A percentile compares a stretch with the other conserved stretches of the same genome.
Evolutionary conservation across 805 yeast genomes (phyloP).

Genomic region (Candida ipomoeae): DNA sequence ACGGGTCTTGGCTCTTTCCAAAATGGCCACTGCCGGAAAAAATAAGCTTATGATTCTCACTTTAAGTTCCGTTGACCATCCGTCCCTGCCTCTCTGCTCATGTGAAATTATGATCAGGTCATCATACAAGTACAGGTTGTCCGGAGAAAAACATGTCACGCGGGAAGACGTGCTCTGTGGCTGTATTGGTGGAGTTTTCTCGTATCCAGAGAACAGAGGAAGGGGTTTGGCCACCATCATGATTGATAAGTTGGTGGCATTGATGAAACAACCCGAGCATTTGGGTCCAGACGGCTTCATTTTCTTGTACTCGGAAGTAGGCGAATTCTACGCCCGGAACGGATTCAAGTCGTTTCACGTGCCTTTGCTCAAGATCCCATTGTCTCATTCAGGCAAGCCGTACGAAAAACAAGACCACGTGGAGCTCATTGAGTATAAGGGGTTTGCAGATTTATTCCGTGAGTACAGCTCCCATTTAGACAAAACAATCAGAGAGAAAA

Average conservation of each 20-base stretch:
- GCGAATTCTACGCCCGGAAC: conserved; percentile 36
- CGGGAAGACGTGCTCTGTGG: conserved; percentile 25
- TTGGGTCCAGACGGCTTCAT: conserved; percentile 32
- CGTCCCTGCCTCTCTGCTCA: conserved; percentile 27
- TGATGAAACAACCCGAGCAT: conserved; percentile 16
- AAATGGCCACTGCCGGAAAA: conserved; percentile 16
- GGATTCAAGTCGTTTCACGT: conserved; percentile 39
- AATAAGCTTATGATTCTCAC: conserved; percentile 24
- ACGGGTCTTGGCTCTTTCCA: conserved; percentile 23
- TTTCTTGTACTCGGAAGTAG: conserved; percentile 41
- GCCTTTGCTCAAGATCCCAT: conserved; percentile 28
- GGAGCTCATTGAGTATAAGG: conserved; percentile 26
- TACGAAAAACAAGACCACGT: conserved; percentile 2
- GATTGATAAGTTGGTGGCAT: conserved; percentile 34
- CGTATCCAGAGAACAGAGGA: conserved; percentile 33
- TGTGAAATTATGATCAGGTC: conserved; percentile 33
- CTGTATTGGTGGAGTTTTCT: conserved; percentile 41
- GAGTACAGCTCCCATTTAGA: conserved; percentile 20
- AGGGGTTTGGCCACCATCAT: conserved; percentile 37
- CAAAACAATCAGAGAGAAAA: conserved; percentile 17
- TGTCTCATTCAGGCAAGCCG: conserved; percentile 3
- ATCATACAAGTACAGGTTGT: conserved; percentile 22
- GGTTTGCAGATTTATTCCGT: conserved; percentile 24
- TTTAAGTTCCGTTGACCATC: conserved; percentile 19
- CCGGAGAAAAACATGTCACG: conserved; percentile 14